These are phyloP conservation scores for Vaccinium vitisidaea DNA, from an alignment of 148 eudicot species.

Conservation along the genomic window DNA sequence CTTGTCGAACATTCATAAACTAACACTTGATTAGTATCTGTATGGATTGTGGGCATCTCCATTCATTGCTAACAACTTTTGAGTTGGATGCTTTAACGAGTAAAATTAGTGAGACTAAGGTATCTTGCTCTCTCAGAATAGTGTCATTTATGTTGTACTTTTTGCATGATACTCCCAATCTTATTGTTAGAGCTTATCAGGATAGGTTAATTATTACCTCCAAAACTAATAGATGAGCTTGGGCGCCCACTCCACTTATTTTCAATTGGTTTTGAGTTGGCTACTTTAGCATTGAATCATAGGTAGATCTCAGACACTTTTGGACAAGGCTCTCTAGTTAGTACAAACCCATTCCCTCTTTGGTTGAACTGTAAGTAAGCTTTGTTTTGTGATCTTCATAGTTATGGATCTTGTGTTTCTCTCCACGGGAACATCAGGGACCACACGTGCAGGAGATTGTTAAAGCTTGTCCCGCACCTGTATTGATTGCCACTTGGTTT, in stretches of 20 bases:
- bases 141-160: neutral
- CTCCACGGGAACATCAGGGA: neutral
- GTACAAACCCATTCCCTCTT: neutral
- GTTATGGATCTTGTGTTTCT: neutral
- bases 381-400: neutral
- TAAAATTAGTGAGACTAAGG: neutral
- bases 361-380: neutral
- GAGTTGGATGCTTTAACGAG: neutral
- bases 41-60: neutral
- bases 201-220: neutral
- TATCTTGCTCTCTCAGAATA: neutral
- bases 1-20: neutral
- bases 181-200: neutral
- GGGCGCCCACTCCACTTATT: neutral
- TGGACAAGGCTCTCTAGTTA: neutral
- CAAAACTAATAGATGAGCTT: neutral
- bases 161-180: neutral
- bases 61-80: neutral
- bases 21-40: neutral
- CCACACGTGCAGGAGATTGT: neutral
- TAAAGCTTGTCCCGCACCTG: neutral
- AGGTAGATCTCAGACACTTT: neutral
- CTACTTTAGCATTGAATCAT: neutral
- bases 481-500: neutral
- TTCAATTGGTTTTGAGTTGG: neutral